phyloP scores from a whole-genome alignment of 73 alveolate genomes.

The Tetrahymena borealis region DNA sequence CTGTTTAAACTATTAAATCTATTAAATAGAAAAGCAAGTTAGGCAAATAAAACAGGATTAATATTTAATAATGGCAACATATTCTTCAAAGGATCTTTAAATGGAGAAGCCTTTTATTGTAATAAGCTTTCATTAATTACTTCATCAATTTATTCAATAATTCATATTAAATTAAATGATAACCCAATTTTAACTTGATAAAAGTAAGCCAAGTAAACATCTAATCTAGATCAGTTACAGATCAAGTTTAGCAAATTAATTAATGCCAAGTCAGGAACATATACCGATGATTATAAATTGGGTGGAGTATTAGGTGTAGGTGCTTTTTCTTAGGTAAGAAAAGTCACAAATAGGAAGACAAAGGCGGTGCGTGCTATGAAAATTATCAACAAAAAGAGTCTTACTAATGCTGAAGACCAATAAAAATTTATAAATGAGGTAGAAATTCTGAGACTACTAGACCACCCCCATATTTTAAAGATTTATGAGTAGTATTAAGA shows the following conservation, averaged over 20 bases:
- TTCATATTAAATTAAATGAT: too few relatives aligned
- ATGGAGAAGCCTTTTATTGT: too few relatives aligned
- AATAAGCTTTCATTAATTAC: too few relatives aligned
- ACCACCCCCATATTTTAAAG: slow-evolving; percentile 54
- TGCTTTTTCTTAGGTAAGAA: slow-evolving; percentile 43
- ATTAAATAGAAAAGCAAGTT: too few relatives aligned
- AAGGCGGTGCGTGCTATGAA: slow-evolving; percentile 49
- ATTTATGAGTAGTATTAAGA: slow-evolving; percentile 46
- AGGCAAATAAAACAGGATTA: too few relatives aligned
- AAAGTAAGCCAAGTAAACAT: background rate
- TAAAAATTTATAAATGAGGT: slow-evolving; percentile 48
- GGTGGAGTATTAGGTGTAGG: slow-evolving; percentile 53
- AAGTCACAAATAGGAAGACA: slow-evolving; percentile 46
- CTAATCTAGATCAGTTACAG: slow-evolving; percentile 14
- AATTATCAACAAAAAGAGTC: slow-evolving; percentile 25
- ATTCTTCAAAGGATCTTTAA: too few relatives aligned
- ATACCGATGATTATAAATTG: slow-evolving; percentile 32
- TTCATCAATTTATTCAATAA: too few relatives aligned
- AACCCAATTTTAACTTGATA: too few relatives aligned
- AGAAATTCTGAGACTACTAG: slow-evolving; percentile 22
- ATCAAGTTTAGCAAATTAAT: slow-evolving; percentile 37
- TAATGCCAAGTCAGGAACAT: slow-evolving; percentile 22
- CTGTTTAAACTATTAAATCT: too few relatives aligned
- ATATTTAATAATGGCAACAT: too few relatives aligned
- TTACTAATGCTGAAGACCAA: slow-evolving; percentile 21